Evolutionary conservation across 345 rosid genomes (phyloP), one percentile per base, ranked within the genome.

Genomic region (Sonneratia alba): DNA sequence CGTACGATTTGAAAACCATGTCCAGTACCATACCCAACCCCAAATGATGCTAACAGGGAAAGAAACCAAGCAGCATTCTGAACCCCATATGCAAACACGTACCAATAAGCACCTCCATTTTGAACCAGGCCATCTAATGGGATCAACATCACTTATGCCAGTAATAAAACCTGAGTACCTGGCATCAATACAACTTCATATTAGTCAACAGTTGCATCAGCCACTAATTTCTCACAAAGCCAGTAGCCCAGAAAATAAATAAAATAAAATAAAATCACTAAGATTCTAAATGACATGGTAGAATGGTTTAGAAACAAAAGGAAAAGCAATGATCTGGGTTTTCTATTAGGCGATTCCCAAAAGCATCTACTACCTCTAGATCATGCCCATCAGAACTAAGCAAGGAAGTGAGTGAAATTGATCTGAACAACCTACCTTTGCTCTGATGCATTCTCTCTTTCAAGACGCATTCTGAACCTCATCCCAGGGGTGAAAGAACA

Each of bases 91-190:
- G 32, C 32, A 69, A 47, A 34, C 3, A 67, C 77, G 59, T 86
- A 94, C 99, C 91, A 74, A 40, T 66, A 95, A 88, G 81, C 97
- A 89, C 85, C 91, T 86, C 99, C 99, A 95, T 82, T 91, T 95
- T 19, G 99, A 95, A 73, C 88, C 86, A 72, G 94, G 89, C 99
- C 99, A 95, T 77, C 98, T 80, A 70, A 78, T 71, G 74, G 98
- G 98, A 84, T 95, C 99, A 56, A 88, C 70, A 70, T 95, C 99
- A 72, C 88, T 85, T 72, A 91, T 77, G 68, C 93, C 90, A 49
- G 88, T 84, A 81, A 95, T 86, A 68, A 92, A 78, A 68, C 99
- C 99, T 36, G 86, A 80, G 76, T 79, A 83, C 74, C 99, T 95
- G 90, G 13, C 66, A 27, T 27, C 32, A 12, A 11, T 11, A 27